These are phyloP conservation scores for Suhomyces vadensis DNA, from an alignment of 805 yeast genomes.

Conservation along the genomic window DNA sequence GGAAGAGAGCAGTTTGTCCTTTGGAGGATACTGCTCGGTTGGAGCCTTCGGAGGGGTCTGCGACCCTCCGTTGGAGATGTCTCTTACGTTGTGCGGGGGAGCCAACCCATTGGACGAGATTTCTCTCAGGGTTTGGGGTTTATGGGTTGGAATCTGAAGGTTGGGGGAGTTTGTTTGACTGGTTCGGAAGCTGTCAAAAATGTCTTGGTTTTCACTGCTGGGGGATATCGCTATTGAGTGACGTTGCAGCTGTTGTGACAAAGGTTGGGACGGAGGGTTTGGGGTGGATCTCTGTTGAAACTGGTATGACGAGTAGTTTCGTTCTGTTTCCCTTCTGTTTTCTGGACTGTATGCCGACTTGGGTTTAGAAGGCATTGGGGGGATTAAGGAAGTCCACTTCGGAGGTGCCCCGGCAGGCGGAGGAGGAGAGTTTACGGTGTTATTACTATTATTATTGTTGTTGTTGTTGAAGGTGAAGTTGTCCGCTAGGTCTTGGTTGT, in stretches of 20 bases:
- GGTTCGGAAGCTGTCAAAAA: constrained; percentile 2
- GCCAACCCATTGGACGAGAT: neutral
- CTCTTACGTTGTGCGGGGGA: constrained; percentile 2
- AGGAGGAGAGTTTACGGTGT: neutral
- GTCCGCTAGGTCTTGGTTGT: constrained; percentile 10
- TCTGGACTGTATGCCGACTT: constrained; percentile 16
- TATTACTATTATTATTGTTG: too few relatives aligned
- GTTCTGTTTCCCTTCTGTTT: neutral
- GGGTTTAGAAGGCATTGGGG: constrained; percentile 32
- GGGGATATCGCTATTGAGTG: constrained; percentile 34
- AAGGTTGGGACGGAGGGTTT: neutral
- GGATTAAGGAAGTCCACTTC: constrained; percentile 25
- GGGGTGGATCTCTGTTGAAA: constrained; percentile 4
- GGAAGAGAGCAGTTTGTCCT: neutral
- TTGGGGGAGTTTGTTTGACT: constrained; percentile 1
- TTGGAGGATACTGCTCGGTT: constrained; percentile 8
- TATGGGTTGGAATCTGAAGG: neutral
- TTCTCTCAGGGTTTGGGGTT: neutral
- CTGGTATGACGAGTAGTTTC: neutral
- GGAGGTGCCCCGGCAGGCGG: constrained; percentile 6
- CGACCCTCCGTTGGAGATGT: neutral
- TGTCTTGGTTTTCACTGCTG: constrained; percentile 3
- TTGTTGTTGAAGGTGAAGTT: constrained; percentile 4
- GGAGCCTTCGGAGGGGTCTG: constrained; percentile 8
- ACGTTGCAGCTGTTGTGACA: constrained; percentile 16